Evolutionary conservation across 257 asterid species (phyloP), one percentile per base, ranked within the genome.

Genomic region (Knoxia roxburghii): DNA sequence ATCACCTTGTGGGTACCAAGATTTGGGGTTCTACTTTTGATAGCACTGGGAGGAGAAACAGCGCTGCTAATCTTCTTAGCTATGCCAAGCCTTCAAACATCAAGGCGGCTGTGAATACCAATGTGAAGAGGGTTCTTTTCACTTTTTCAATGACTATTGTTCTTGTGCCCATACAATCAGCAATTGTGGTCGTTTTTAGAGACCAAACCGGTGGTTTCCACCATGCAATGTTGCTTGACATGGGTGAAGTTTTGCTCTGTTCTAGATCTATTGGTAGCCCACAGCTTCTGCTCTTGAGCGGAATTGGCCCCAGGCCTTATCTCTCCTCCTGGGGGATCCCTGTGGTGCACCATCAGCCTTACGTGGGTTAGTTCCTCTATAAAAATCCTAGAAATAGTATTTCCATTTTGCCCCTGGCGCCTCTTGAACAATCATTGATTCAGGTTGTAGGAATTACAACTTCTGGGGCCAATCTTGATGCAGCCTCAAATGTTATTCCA

Each of bases 181-280:
- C 95, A 0, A 77, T 68, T 32, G 99, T 97, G 37, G 96, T 90
- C 6, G 80, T 86, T 39, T 93, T 74, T 33, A 83, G 92, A 0
- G 97, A 93, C 46, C 75, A 59, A 23, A 21, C 6, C 0, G 95
- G 96, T 6, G 67, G 55, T 2, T 84, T 69, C 68, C 97, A 90
- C 85, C 96, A 76, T 1, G 96, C 95, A 0, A 76, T 90, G 99
- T 68, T 90, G 75, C 73, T 77, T n/a, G 78, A 77, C 0, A 78
- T 49, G 55, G 97, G 99, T 11, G 99, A 93, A 65, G 89, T 93
- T 15, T 62, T 93, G 69, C 77, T 90, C 1, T 73, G 80, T 14
- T 97, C 99, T 10, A 96, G 99, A 24, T 89, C 97, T 24, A 72
- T 93, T 0, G 99, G 99, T 11, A 93, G 88, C 73, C 99, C 99